These are phyloP conservation scores for Aquilaria yunnanensis DNA, from an alignment of 345 rosid species.

Conservation along the genomic window DNA sequence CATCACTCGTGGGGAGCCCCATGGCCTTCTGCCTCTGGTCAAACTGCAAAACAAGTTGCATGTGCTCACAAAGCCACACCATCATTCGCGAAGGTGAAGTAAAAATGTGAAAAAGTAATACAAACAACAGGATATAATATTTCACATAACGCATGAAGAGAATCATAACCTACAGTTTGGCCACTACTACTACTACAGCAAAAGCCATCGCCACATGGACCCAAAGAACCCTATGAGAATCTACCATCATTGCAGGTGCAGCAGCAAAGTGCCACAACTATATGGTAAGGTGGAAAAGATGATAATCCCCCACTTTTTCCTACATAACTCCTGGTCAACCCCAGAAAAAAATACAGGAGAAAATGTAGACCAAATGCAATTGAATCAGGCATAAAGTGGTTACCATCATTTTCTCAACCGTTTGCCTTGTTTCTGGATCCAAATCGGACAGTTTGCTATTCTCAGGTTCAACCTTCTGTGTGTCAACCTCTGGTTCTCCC, in stretches of 20 bases:
- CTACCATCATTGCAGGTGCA: too few relatives aligned
- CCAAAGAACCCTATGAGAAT: too few relatives aligned
- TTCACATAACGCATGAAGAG: too few relatives aligned
- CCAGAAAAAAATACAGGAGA: not conserved
- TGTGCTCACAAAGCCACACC: not conserved
- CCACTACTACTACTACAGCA: too few relatives aligned
- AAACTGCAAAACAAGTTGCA: conserved; percentile 36
- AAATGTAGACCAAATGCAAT: not conserved
- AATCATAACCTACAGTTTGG: too few relatives aligned
- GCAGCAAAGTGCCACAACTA: too few relatives aligned
- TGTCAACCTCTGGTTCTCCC: conserved; percentile 84
- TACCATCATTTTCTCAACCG: conserved; percentile 97
- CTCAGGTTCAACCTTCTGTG: conserved; percentile 94
- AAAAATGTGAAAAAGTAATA: too few relatives aligned
- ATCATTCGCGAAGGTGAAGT: too few relatives aligned
- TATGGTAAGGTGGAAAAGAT: too few relatives aligned
- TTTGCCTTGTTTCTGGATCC: conserved; percentile 68
- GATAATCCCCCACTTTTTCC: not conserved
- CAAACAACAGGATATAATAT: not conserved
- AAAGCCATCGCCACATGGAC: too few relatives aligned
- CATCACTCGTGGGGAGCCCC: conserved; percentile 93
- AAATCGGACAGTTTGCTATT: conserved; percentile 76
- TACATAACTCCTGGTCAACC: not conserved
- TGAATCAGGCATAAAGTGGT: not conserved
- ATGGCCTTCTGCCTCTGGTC: conserved; percentile 88